Conservation (phyloP, 306 rosid genomes). For the Prunus fruticosa region DNA sequence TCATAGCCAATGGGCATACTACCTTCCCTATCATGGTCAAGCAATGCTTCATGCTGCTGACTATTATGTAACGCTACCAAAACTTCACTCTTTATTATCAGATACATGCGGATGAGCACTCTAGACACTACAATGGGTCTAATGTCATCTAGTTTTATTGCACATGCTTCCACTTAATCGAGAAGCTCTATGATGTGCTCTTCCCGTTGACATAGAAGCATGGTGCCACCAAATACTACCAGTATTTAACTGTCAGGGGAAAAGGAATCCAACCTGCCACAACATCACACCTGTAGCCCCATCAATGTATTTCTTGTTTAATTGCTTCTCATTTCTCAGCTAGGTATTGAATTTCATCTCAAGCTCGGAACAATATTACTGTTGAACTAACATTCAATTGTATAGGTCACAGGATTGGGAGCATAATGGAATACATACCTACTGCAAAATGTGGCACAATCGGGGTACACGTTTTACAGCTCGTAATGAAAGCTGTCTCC, state of each 20-base stretch:
- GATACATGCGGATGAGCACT: too few species aligned
- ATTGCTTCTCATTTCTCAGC: not conserved
- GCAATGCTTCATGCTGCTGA: not conserved
- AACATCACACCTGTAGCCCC: not conserved
- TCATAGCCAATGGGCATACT: not conserved
- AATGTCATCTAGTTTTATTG: too few species aligned
- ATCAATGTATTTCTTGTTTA: not conserved
- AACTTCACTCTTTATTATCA: too few species aligned
- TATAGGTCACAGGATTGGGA: not conserved
- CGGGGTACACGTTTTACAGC: not conserved
- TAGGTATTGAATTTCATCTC: not conserved
- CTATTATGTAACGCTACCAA: not conserved
- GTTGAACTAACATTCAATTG: not conserved
- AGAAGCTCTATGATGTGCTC: not conserved
- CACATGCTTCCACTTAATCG: not conserved
- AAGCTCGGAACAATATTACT: not conserved
- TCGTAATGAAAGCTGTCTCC: not conserved
- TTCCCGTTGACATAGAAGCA: not conserved
- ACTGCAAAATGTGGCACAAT: not conserved
- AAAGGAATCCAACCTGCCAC: not conserved
- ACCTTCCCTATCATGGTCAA: not conserved
- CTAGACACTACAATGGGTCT: not conserved
- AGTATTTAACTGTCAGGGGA: not conserved
- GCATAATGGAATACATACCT: not conserved
- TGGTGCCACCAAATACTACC: not conserved